phyloP scores from a whole-genome alignment of 768 basidiomycete genomes.

The Boletus subcaerulescens region DNA sequence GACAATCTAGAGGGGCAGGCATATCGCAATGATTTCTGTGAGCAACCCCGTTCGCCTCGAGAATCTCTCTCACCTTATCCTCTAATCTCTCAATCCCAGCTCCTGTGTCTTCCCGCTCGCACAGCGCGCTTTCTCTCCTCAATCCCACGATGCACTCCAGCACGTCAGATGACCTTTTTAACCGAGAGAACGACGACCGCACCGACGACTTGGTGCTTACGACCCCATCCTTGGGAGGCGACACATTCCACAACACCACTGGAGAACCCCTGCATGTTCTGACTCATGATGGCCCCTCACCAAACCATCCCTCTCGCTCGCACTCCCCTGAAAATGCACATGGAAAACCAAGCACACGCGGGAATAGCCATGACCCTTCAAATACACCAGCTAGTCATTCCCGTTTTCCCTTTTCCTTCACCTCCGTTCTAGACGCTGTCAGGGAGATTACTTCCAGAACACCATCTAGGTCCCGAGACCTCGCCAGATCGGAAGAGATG shows the following conservation, averaged over 20 bases:
- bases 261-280: conserved; percentile 13
- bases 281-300: neutral
- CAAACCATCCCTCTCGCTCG: neutral
- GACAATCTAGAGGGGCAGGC: conserved; percentile 3
- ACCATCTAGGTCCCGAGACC: conserved; percentile 20
- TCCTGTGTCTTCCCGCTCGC: neutral
- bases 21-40: neutral
- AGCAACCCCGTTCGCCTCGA: neutral
- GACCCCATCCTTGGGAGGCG: neutral
- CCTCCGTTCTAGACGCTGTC: conserved; percentile 18
- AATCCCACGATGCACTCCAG: conserved; percentile 1
- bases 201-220: neutral
- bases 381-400: conserved; percentile 4
- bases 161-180: conserved; percentile 2
- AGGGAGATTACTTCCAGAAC: conserved; percentile 15
- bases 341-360: neutral
- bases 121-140: neutral
- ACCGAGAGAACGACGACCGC: neutral
- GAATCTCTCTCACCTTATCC: neutral
- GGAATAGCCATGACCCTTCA: neutral
- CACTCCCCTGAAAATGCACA: conserved; percentile 3
- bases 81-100: neutral
- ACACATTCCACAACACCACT: conserved; percentile 34
- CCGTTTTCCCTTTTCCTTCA: conserved; percentile 19
- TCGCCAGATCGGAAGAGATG: conserved; percentile 36